Percentiles rank a stretch among this genome's conserved stretches.
These are phyloP conservation scores for Boletales sp. DNA, from an alignment of 768 basidiomycete genomes.

Conservation along the genomic window DNA sequence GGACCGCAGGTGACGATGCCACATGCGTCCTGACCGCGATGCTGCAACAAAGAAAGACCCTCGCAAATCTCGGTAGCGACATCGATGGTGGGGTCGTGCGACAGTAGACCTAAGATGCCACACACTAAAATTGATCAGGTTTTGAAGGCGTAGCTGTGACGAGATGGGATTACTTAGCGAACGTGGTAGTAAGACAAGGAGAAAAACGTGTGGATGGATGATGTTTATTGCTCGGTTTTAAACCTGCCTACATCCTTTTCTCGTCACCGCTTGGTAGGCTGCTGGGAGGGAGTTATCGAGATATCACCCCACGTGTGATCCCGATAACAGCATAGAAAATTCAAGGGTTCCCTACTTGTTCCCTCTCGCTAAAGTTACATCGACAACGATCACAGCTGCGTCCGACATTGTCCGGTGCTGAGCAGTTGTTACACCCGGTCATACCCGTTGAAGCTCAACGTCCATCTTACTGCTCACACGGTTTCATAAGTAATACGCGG, in stretches of 20 bases:
- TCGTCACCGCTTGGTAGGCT: not conserved
- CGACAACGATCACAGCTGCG: no score
- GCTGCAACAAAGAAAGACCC: slow-evolving; percentile 92
- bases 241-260: slow-evolving; percentile 6
- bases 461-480: no score
- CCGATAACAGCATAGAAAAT: not conserved
- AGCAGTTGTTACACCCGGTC: not conserved
- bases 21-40: slow-evolving; percentile 97
- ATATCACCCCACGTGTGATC: not conserved
- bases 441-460: not conserved
- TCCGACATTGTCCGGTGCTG: no score
- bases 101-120: slow-evolving; percentile 85
- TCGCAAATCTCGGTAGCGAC: slow-evolving; percentile 90
- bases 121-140: slow-evolving; percentile 56
- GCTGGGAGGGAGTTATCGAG: not conserved
- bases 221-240: slow-evolving; percentile 2
- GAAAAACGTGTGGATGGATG: slow-evolving; percentile 6
- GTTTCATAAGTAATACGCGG: slow-evolving; percentile 44
- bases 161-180: slow-evolving; percentile 26
- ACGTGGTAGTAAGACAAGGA: slow-evolving; percentile 4
- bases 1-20: slow-evolving; percentile 95
- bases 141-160: not conserved
- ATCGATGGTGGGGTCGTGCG: slow-evolving; percentile 71
- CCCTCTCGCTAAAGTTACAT: not conserved
- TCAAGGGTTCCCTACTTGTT: not conserved